A percentile compares a stretch with the other conserved stretches of the same genome.
Evolutionary conservation across 129 eudicot species (phyloP).

Genomic region (sunflower (Helianthus annuus)): DNA sequence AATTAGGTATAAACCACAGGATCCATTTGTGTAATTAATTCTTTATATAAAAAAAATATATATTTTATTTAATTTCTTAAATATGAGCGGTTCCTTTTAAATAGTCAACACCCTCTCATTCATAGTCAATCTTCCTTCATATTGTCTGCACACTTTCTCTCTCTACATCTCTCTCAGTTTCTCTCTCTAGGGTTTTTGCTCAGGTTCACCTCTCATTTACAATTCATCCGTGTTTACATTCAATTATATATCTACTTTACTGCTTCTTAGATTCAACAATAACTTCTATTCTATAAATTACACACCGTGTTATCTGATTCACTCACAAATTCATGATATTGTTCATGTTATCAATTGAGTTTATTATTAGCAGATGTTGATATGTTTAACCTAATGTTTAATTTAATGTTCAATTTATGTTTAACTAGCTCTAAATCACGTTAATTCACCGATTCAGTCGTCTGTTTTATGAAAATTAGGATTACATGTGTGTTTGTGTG

Average conservation of each 20-base stretch:
- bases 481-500: background rate
- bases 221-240: background rate
- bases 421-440: conserved; percentile 6
- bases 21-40: no score
- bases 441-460: background rate
- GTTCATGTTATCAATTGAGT: conserved; percentile 9
- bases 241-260: background rate
- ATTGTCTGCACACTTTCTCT: conserved; percentile 6
- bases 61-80: no score
- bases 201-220: conserved; percentile 25
- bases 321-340: background rate
- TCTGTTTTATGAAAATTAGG: background rate
- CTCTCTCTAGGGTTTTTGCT: conserved; percentile 33
- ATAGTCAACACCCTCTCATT: conserved; percentile 11
- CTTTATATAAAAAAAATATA: no score
- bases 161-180: conserved; percentile 12
- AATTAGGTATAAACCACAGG: no score
- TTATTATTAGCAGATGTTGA: background rate
- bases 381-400: background rate
- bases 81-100: conserved; percentile 24
- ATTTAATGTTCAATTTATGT: background rate
- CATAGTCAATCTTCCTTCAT: background rate
- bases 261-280: background rate
- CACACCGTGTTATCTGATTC: background rate
- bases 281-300: background rate